phyloP scores from a whole-genome alignment of 345 rosid genomes.

The Rubroshorea leprosula region DNA sequence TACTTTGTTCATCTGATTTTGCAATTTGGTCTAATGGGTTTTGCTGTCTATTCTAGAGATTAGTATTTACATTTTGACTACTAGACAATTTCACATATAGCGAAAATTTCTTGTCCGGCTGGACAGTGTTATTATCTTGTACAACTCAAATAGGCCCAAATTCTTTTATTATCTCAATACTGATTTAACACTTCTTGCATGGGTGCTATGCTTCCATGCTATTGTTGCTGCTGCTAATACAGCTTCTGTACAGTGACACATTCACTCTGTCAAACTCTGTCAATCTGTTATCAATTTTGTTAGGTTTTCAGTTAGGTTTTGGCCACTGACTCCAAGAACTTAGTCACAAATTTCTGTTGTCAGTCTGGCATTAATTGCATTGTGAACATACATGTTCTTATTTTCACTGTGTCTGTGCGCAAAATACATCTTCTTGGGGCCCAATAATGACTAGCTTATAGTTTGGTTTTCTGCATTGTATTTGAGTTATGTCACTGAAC shows the following conservation, averaged over 20 bases:
- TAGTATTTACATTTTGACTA: neutral
- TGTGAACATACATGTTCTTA: neutral
- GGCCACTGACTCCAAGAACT: neutral
- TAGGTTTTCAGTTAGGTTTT: neutral
- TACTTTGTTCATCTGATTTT: slow-evolving; percentile 2
- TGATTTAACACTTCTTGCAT: neutral
- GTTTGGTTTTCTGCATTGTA: neutral
- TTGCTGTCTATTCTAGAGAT: neutral
- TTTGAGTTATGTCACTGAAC: slow-evolving; percentile 11
- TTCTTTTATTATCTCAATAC: neutral
- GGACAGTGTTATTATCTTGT: too few species aligned
- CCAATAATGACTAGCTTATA: neutral
- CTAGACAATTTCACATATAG: neutral
- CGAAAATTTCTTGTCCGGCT: too few species aligned
- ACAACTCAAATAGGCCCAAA: too few species aligned
- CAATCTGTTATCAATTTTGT: neutral
- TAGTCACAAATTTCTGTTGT: neutral
- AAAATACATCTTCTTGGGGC: too few species aligned
- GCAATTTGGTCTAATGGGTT: neutral
- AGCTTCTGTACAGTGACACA: neutral
- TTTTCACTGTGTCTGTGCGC: neutral
- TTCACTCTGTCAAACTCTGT: neutral
- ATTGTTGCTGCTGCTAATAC: neutral
- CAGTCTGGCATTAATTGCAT: neutral
- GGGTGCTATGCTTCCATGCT: neutral